Conservation (phyloP, 768 basidiomycete genomes). For the Kondoa malvinella region DNA sequence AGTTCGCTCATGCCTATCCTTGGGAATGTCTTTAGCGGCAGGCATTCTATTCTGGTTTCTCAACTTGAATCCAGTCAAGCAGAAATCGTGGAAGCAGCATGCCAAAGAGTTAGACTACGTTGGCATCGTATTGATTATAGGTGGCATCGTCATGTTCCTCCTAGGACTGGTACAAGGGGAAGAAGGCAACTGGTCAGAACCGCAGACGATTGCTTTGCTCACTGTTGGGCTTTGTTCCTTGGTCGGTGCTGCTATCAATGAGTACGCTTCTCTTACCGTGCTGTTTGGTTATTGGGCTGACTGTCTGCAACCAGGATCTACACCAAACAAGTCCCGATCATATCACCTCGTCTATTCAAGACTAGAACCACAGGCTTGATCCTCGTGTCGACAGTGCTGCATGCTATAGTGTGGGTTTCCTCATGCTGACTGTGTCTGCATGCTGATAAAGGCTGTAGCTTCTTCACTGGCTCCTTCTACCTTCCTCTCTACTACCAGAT, state of each 20-base stretch:
- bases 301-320: constrained; percentile 17
- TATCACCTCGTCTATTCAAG: constrained; percentile 32
- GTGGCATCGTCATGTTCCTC: constrained; percentile 30
- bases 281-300: neutral
- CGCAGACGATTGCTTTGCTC: constrained; percentile 21
- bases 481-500: constrained; percentile 21
- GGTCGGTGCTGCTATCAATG: constrained; percentile 21
- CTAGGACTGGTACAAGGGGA: constrained; percentile 29
- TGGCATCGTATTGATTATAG: constrained; percentile 32
- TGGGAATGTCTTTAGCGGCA: constrained; percentile 22
- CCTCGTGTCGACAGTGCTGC: constrained; percentile 20
- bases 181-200: constrained; percentile 18
- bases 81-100: constrained; percentile 25
- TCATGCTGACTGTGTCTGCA: neutral
- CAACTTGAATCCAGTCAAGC: constrained; percentile 29
- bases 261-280: neutral
- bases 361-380: constrained; percentile 20
- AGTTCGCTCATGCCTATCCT: too few relatives aligned
- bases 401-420: constrained; percentile 10
- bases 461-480: neutral
- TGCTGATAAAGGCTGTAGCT: too few relatives aligned
- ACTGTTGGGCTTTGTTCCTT: constrained; percentile 21
- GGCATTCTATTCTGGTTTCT: constrained; percentile 31
- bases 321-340: constrained; percentile 33
- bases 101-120: constrained; percentile 33